Evolutionary conservation across 2,329 filamentous ascomycete genomes (phyloP).

Genomic region (Aspergillus vadensis): DNA sequence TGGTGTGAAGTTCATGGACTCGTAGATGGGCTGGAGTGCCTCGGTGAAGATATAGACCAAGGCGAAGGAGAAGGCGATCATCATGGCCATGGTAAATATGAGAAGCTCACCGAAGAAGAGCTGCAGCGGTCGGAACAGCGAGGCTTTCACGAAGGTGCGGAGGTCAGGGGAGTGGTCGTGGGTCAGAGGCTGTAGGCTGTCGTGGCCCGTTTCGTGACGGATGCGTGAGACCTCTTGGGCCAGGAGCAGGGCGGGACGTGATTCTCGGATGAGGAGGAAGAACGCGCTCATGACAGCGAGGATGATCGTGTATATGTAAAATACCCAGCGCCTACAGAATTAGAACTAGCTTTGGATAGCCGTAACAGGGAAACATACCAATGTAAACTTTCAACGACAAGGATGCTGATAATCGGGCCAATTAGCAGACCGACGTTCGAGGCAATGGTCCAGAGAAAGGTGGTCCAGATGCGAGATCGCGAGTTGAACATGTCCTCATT

Average conservation of each 20-base stretch:
- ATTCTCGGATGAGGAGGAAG: constrained; percentile 44
- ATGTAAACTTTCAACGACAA: constrained; percentile 29
- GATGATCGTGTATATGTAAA: constrained; percentile 44
- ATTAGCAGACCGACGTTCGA: constrained; percentile 45
- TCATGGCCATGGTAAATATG: constrained; percentile 44
- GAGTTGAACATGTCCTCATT: constrained; percentile 54
- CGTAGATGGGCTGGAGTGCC: constrained; percentile 45
- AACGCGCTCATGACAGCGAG: constrained; percentile 35
- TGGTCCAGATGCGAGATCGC: constrained; percentile 47
- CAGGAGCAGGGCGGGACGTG: constrained; percentile 47
- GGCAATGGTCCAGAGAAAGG: constrained; percentile 46
- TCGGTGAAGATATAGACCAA: constrained; percentile 55
- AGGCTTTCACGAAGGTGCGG: constrained; percentile 37
- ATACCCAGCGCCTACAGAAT: constrained; percentile 47
- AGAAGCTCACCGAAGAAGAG: constrained; percentile 52
- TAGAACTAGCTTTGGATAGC: neutral
- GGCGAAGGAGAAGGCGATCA: constrained; percentile 45
- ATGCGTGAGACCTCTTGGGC: constrained; percentile 32
- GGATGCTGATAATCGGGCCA: constrained; percentile 48
- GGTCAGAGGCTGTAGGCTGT: constrained; percentile 34
- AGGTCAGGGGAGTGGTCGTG: constrained; percentile 42
- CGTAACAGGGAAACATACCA: neutral
- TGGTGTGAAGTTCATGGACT: constrained; percentile 36
- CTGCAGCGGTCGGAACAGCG: constrained; percentile 42
- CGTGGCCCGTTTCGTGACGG: constrained; percentile 26